Evolutionary conservation across 2,329 filamentous ascomycete species (phyloP).

Genomic region (Trichoderma breve): DNA sequence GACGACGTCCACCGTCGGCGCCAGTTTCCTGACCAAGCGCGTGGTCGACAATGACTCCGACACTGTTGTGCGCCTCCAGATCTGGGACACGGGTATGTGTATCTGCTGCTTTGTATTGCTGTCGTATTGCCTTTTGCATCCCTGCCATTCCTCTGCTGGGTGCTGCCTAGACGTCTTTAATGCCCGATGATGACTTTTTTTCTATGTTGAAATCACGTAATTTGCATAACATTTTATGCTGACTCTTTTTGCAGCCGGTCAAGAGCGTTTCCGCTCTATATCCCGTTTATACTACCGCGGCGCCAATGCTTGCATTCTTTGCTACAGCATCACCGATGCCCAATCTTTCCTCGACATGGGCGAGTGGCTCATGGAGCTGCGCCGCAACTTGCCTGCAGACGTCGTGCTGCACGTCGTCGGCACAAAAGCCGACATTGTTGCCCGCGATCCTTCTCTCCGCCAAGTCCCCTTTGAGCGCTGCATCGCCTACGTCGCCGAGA

Average conservation of each 20-base stretch:
- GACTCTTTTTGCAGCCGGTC: conserved; percentile 58
- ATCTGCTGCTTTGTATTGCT: background rate
- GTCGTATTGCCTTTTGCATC: background rate
- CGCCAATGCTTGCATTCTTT: conserved; percentile 88
- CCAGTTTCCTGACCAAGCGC: conserved; percentile 76
- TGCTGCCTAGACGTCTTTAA: background rate
- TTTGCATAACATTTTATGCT: background rate
- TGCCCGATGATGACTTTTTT: background rate
- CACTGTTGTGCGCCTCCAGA: conserved; percentile 84
- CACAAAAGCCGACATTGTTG: conserved; percentile 88
- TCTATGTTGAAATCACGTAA: background rate
- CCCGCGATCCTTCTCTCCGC: conserved; percentile 72
- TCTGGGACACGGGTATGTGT: conserved; percentile 79
- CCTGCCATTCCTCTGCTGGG: background rate
- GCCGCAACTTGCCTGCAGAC: conserved; percentile 71
- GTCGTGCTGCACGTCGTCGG: conserved; percentile 93
- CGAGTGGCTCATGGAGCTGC: conserved; percentile 82
- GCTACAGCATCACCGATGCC: conserved; percentile 89
- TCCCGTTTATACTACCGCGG: conserved; percentile 94
- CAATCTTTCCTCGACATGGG: conserved; percentile 89
- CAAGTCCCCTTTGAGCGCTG: conserved; percentile 93
- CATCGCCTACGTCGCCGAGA: conserved; percentile 92
- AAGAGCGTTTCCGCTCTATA: conserved; percentile 93
- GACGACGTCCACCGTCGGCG: conserved; percentile 70
- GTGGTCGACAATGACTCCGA: conserved; percentile 81